Conservation (phyloP, 768 basidiomycete genomes). For the Pisolithus albus region DNA sequence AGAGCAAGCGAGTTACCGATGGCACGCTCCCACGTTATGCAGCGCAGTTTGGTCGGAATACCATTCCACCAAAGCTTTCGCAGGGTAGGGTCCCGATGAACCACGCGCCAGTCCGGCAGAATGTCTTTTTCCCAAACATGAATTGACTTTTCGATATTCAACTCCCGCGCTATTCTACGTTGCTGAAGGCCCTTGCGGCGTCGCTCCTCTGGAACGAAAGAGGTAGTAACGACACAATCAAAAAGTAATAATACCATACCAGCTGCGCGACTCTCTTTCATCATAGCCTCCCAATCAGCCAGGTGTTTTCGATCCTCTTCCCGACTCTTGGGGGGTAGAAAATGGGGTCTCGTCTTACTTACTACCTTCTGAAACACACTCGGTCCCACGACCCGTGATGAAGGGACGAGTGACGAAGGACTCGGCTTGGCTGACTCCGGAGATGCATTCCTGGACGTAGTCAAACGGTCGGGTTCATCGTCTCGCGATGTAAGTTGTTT, state of each 20-base stretch:
- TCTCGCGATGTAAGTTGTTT: background rate
- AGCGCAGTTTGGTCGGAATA: conserved; percentile 75
- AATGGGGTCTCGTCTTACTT: conserved; percentile 76
- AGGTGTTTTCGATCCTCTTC: conserved; percentile 79
- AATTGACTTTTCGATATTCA: conserved; percentile 61
- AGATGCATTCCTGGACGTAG: conserved; percentile 2
- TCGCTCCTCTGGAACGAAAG: conserved; percentile 52
- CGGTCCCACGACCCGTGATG: conserved; percentile 53
- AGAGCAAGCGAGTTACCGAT: conserved; percentile 78
- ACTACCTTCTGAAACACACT: conserved; percentile 72
- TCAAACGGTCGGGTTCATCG: background rate
- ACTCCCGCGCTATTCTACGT: conserved; percentile 57
- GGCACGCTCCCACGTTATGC: conserved; percentile 78
- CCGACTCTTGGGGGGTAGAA: conserved; percentile 76
- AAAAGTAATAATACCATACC: conserved; percentile 39
- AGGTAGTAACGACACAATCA: background rate
- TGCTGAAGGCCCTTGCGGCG: conserved; percentile 56
- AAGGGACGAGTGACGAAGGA: conserved; percentile 4
- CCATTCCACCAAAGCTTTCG: conserved; percentile 84
- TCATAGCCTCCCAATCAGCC: conserved; percentile 83
- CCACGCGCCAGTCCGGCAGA: conserved; percentile 75
- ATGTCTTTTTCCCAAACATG: conserved; percentile 74
- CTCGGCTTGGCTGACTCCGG: conserved; percentile 16
- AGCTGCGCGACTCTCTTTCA: conserved; percentile 67
- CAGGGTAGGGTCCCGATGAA: conserved; percentile 56